Conservation (phyloP, 1,139 yeast species). For the Candida tetrigidarum region DNA sequence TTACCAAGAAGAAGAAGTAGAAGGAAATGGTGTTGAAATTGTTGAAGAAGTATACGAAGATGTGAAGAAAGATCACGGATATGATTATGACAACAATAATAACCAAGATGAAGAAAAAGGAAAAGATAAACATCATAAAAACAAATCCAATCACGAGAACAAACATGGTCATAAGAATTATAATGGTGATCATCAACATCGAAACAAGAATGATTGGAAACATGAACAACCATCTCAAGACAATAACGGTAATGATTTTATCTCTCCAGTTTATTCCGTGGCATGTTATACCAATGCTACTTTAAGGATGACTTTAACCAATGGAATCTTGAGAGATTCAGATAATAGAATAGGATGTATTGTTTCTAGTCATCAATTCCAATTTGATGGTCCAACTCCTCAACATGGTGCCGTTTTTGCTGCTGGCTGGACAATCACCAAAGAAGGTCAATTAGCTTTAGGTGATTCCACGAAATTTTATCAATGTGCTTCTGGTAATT, state of each 20-base stretch:
- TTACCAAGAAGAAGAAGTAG: constrained; percentile 8
- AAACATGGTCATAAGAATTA: constrained; percentile 10
- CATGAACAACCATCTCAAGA: constrained; percentile 8
- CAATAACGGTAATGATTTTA: constrained; percentile 15
- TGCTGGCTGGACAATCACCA: constrained; percentile 48
- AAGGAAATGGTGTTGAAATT: constrained; percentile 5
- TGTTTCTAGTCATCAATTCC: constrained; percentile 47
- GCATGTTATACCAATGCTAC: constrained; percentile 38
- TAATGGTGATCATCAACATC: constrained; percentile 5
- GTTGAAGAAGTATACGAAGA: constrained; percentile 18
- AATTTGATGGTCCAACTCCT: constrained; percentile 51
- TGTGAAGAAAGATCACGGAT: constrained; percentile 15
- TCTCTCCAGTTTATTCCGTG: constrained; percentile 34
- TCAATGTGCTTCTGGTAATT: constrained; percentile 50
- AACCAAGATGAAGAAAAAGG: constrained; percentile 3
- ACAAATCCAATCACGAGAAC: constrained; percentile 1
- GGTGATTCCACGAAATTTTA: constrained; percentile 39
- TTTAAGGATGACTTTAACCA: constrained; percentile 34
- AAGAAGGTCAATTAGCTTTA: constrained; percentile 39
- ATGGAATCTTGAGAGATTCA: constrained; percentile 40
- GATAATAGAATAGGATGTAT: constrained; percentile 45
- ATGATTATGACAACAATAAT: not conserved
- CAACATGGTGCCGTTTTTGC: constrained; percentile 47
- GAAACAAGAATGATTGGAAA: constrained; percentile 4
- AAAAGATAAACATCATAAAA: constrained; percentile 2